phyloP scores from a whole-genome alignment of 2,329 filamentous ascomycete species.

The Seiridium cupressi region DNA sequence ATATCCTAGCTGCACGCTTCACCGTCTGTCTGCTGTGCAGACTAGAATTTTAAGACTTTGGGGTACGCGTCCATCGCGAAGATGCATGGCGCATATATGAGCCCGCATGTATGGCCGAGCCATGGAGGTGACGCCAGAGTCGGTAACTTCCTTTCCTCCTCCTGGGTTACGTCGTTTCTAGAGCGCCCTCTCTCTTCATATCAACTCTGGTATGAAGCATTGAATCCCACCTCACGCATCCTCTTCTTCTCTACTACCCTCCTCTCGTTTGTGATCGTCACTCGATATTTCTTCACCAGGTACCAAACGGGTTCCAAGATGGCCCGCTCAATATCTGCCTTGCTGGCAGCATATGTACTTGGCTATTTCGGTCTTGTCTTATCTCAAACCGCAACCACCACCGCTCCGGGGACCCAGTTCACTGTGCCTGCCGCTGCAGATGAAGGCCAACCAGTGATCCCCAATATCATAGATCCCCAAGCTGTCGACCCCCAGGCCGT shows the following conservation, averaged over 20 bases:
- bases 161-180: background rate
- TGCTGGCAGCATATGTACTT: slow-evolving; percentile 8
- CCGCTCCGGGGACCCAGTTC: slow-evolving; percentile 23
- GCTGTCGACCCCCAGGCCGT: slow-evolving; percentile 61
- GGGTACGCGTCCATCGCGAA: background rate
- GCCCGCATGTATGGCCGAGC: background rate
- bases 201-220: slow-evolving; percentile 4
- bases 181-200: background rate
- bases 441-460: slow-evolving; percentile 46
- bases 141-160: background rate
- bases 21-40: background rate
- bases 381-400: slow-evolving; percentile 4
- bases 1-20: background rate
- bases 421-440: slow-evolving; percentile 47
- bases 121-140: background rate
- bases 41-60: too few relatives aligned
- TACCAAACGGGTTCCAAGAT: slow-evolving; percentile 6
- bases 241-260: slow-evolving; percentile 1
- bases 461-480: slow-evolving; percentile 63
- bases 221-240: background rate
- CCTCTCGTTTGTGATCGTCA: background rate
- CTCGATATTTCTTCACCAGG: background rate
- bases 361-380: slow-evolving; percentile 3
- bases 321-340: slow-evolving; percentile 4
- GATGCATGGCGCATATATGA: slow-evolving; percentile 4